These are phyloP conservation scores for Aureobasidium zeae DNA, from an alignment of 2,329 filamentous ascomycete genomes.

Conservation along the genomic window DNA sequence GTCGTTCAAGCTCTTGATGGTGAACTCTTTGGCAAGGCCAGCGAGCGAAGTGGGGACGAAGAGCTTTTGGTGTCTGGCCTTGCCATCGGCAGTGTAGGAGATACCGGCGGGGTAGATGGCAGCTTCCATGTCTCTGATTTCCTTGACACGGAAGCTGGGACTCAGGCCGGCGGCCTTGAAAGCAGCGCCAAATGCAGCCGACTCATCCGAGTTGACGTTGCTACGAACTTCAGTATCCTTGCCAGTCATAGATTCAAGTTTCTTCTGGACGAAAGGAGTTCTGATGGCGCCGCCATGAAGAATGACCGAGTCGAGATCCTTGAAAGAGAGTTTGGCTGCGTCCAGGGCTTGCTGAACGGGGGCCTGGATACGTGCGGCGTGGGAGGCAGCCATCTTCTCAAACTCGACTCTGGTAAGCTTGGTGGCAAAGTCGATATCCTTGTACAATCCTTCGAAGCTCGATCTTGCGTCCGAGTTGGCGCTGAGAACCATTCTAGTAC, in stretches of 20 bases:
- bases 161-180: constrained; percentile 90
- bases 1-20: constrained; percentile 73
- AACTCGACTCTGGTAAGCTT: constrained; percentile 74
- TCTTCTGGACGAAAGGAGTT: constrained; percentile 88
- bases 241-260: constrained; percentile 67
- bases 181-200: constrained; percentile 88
- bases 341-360: constrained; percentile 70
- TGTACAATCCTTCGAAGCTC: constrained; percentile 80
- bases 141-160: constrained; percentile 94
- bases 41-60: constrained; percentile 70
- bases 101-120: constrained; percentile 65
- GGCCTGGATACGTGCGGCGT: constrained; percentile 57
- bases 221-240: constrained; percentile 70
- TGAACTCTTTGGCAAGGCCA: constrained; percentile 72
- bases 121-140: constrained; percentile 75
- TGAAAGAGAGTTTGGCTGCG: constrained; percentile 60
- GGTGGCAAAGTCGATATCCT: constrained; percentile 89
- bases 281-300: constrained; percentile 83
- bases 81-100: constrained; percentile 57
- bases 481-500: constrained; percentile 78
- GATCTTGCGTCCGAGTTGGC: constrained; percentile 76
- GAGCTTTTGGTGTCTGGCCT: constrained; percentile 68
- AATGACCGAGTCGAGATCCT: constrained; percentile 80
- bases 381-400: constrained; percentile 62
- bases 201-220: constrained; percentile 95